Conservation (phyloP, 345 rosid genomes). For the Kernera saxatilis region DNA sequence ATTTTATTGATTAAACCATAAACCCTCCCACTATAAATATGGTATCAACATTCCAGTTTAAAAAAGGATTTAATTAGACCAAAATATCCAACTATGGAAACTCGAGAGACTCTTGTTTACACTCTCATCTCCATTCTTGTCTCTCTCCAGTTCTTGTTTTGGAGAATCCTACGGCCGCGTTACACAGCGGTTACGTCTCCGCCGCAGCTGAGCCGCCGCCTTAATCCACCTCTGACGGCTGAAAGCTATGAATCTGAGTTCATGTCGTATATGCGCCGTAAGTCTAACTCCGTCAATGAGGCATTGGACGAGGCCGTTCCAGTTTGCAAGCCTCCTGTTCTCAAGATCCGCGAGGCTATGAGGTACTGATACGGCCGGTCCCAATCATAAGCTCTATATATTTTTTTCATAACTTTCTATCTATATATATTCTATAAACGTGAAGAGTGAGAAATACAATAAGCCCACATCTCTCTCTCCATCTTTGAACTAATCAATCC, state of each 20-base stretch:
- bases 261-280: slow-evolving; percentile 54
- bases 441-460: no score
- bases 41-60: neutral
- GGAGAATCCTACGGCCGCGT: neutral
- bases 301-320: slow-evolving; percentile 59
- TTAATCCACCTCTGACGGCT: neutral
- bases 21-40: neutral
- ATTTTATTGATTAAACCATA: neutral
- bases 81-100: slow-evolving; percentile 2
- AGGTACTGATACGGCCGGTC: no score
- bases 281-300: slow-evolving; percentile 48
- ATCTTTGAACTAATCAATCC: no score
- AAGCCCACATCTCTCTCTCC: no score
- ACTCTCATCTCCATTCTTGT: neutral
- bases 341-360: slow-evolving; percentile 80
- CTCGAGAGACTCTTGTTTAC: neutral
- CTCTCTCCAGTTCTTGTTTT: neutral
- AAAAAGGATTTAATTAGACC: neutral
- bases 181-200: neutral
- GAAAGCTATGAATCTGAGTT: slow-evolving; percentile 35
- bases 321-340: slow-evolving; percentile 49
- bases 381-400: no score
- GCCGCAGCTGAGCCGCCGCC: neutral
- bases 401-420: no score
- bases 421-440: no score